Evolutionary conservation across 116 monocot genomes (phyloP), one percentile per base, ranked within the genome.

Genomic region (Papilionanthe hybrid): DNA sequence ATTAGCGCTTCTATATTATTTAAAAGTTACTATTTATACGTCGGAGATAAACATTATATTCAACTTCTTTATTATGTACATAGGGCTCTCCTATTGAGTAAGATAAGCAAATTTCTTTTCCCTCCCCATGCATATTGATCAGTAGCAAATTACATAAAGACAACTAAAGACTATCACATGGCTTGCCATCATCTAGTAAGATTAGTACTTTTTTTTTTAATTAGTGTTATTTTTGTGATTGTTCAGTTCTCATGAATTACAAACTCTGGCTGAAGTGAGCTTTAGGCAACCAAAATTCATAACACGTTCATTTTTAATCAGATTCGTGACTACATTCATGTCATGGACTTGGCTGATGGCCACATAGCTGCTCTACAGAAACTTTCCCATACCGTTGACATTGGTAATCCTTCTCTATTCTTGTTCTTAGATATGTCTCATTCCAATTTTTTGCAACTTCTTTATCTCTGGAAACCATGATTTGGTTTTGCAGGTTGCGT

Each of bases 321-420:
- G 88, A 20, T 88, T 73, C 85, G 88, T 20, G 88, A 88, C 67
- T 88, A 88, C 69, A 88, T 88, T 68, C 88, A 88, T 78, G 88
- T 88, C 15, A 83, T 88, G 74, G 88, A 88, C 74, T 80, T 88
- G 47, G 88, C 88, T 69, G 88, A 88, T 75, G 88, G 82, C 37
- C 82, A 82, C 72, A 41, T 82, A 47, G 82, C 82, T 42, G 77
- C 82, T 77, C 82, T 82, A 11, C 65, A 69, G 49, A 82, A 77
- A 55, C 77, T 82, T 43, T 77, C 77, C 37, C 66, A 23, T 29
- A 50, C 77, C 37, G 69, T 77, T 47, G 42, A 77, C 55, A 82
- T 82, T 76, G 77, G 82, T 77, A 65, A 28, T 69, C 42, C 53
- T 55, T 56, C n/a, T n/a, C 71, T 23, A 5, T 58, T 58, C 28